Conservation (phyloP, 306 rosid species). For the Quercus cerris region DNA sequence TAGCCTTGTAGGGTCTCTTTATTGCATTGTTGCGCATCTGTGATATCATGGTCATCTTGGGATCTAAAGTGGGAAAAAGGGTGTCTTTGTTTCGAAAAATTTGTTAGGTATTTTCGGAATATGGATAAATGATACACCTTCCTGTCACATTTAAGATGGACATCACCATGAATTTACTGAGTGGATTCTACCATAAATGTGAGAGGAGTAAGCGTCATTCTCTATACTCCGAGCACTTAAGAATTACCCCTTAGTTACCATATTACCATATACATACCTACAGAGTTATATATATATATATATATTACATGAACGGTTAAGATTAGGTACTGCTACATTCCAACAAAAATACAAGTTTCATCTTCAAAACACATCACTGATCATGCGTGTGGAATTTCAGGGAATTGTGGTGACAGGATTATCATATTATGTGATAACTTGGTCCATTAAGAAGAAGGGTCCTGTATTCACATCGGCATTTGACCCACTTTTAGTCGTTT, state of each 20-base stretch:
- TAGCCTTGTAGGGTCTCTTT: background rate
- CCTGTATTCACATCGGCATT: background rate
- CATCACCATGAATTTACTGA: no score
- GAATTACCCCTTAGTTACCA: background rate
- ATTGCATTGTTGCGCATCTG: background rate
- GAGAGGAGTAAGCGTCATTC: no score
- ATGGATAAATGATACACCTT: no score
- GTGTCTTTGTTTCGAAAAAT: background rate
- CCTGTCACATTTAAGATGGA: no score
- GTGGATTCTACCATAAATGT: no score
- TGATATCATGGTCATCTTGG: slow-evolving; percentile 1
- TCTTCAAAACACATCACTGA: background rate
- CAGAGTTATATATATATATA: no score
- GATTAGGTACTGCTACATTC: no score
- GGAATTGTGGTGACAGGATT: slow-evolving; percentile 10
- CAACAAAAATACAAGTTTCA: background rate
- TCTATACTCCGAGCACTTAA: no score
- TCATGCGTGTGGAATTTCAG: background rate
- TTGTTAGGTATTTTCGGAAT: no score
- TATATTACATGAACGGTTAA: no score
- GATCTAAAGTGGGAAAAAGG: slow-evolving; percentile 1
- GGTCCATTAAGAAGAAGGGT: slow-evolving; percentile 1
- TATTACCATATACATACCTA: background rate
- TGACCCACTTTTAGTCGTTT: slow-evolving; percentile 3
- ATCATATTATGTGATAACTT: background rate